Percentiles rank a stretch among this genome's conserved stretches.
Evolutionary conservation across 805 yeast genomes (phyloP).

Genomic region (Citeromyces nyonsensis): DNA sequence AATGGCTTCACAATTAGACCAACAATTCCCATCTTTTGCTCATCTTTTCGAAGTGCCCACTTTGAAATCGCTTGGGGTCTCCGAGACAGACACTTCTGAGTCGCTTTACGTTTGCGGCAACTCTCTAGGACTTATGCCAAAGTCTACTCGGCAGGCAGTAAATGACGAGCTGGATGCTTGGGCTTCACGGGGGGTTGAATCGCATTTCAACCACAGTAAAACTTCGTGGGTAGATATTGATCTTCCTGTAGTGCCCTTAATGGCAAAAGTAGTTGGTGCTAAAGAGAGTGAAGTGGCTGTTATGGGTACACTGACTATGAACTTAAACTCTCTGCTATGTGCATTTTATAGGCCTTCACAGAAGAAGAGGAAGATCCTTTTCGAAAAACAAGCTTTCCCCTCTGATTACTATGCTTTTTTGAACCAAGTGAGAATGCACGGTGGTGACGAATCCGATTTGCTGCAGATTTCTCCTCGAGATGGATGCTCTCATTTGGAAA

Average conservation of each 20-base stretch:
- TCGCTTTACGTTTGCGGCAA: slow-evolving; percentile 68
- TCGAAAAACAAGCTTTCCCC: slow-evolving; percentile 83
- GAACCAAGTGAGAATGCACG: slow-evolving; percentile 53
- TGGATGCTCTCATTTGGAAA: slow-evolving; percentile 39
- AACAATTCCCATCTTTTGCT: slow-evolving; percentile 4
- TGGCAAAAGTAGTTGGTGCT: slow-evolving; percentile 73
- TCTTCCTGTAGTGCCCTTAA: slow-evolving; percentile 49
- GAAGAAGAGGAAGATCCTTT: slow-evolving; percentile 49
- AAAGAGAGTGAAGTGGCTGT: slow-evolving; percentile 63
- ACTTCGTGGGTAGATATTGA: slow-evolving; percentile 82
- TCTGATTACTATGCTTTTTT: slow-evolving; percentile 80
- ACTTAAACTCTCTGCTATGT: slow-evolving; percentile 58
- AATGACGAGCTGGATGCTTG: slow-evolving; percentile 66
- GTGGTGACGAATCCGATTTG: slow-evolving; percentile 37
- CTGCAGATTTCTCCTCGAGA: slow-evolving; percentile 48
- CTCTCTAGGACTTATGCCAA: slow-evolving; percentile 88
- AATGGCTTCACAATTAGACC: not conserved
- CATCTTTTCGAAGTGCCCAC: slow-evolving; percentile 56
- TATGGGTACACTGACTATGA: slow-evolving; percentile 77
- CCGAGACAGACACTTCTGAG: not conserved
- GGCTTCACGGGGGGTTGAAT: slow-evolving; percentile 68
- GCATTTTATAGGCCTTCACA: slow-evolving; percentile 62
- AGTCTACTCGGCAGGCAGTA: slow-evolving; percentile 36
- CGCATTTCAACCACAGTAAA: slow-evolving; percentile 64
- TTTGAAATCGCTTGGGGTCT: slow-evolving; percentile 38